A percentile compares a stretch with the other conserved stretches of the same genome.
These are phyloP conservation scores for Umbelopsis sp. DNA, from an alignment of 192 early-diverging fungal species.

Conservation along the genomic window DNA sequence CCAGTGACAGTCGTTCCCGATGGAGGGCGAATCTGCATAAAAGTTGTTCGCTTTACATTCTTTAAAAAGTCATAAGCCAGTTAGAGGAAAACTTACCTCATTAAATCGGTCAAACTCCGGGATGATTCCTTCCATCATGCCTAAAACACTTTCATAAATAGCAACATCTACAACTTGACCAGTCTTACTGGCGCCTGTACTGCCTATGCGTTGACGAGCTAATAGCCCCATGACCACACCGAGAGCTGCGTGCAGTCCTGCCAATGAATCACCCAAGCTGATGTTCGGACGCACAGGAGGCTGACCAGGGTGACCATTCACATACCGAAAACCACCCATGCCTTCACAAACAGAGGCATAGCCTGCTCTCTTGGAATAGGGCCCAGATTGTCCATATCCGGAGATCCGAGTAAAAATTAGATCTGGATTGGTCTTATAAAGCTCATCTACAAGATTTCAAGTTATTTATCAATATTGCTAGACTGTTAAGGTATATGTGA, in stretches of 20 bases:
- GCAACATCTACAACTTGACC: constrained; percentile 57
- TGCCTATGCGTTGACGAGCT: constrained; percentile 38
- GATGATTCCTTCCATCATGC: constrained; percentile 53
- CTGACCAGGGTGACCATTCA: constrained; percentile 45
- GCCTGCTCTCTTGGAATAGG: constrained; percentile 46
- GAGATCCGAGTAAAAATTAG: constrained; percentile 54
- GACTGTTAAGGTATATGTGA: not conserved
- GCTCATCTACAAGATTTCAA: constrained; percentile 32
- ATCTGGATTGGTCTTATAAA: constrained; percentile 42
- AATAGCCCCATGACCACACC: constrained; percentile 43
- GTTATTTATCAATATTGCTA: not conserved
- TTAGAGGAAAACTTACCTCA: constrained; percentile 26
- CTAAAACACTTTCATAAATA: constrained; percentile 52
- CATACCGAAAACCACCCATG: constrained; percentile 47
- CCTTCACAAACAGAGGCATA: constrained; percentile 59
- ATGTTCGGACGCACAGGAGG: constrained; percentile 56
- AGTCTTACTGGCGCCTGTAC: constrained; percentile 1
- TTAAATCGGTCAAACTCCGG: constrained; percentile 53
- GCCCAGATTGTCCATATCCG: constrained; percentile 57
- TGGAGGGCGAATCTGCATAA: constrained; percentile 45
- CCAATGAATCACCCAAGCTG: constrained; percentile 52
- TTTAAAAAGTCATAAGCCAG: not conserved
- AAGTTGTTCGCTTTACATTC: not conserved
- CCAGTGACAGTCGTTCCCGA: constrained; percentile 56
- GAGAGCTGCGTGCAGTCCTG: constrained; percentile 51